phyloP scores from a whole-genome alignment of 345 rosid genomes.

The Iberis pinnata region DNA sequence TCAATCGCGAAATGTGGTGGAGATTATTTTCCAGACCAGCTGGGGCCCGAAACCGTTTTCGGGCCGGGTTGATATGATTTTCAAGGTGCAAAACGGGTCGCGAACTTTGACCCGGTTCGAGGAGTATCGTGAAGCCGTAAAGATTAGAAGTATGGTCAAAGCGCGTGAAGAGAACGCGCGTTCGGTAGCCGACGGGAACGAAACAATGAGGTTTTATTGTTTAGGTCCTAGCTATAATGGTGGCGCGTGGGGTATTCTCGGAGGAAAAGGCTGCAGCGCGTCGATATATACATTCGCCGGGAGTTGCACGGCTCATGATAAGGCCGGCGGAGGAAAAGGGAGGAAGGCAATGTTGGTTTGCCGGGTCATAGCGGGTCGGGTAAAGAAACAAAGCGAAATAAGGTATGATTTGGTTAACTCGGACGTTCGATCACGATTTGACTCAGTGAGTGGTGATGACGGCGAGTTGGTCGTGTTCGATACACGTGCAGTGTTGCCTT shows the following conservation, averaged over 20 bases:
- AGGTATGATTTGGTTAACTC: conserved; percentile 40
- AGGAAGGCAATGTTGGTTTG: conserved; percentile 92
- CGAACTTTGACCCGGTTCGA: conserved; percentile 67
- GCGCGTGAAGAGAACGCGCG: conserved; percentile 67
- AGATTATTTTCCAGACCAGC: conserved; percentile 87
- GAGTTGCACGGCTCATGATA: conserved; percentile 74
- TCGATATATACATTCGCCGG: conserved; percentile 68
- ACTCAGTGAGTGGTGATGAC: conserved; percentile 75
- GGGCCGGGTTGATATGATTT: conserved; percentile 79
- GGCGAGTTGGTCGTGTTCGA: conserved; percentile 88
- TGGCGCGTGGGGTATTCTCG: conserved; percentile 29
- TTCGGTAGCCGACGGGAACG: conserved; percentile 91
- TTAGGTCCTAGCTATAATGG: conserved; percentile 53
- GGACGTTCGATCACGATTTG: conserved; percentile 49
- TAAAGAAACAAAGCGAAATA: conserved; percentile 38
- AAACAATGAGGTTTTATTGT: conserved; percentile 88
- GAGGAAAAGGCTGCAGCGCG: conserved; percentile 36
- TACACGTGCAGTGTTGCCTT: conserved; percentile 82
- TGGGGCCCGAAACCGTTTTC: conserved; percentile 75
- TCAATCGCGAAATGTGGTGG: conserved; percentile 85
- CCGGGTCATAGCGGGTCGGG: conserved; percentile 72
- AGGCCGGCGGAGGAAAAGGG: conserved; percentile 74
- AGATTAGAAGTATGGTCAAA: conserved; percentile 41
- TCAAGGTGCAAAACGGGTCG: conserved; percentile 80
- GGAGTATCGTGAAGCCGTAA: conserved; percentile 77